Evolutionary conservation across 1,284 basidiomycete genomes (phyloP), one percentile per base, ranked within the genome.

Genomic region (Sporisorium iseilematis-ciliati): DNA sequence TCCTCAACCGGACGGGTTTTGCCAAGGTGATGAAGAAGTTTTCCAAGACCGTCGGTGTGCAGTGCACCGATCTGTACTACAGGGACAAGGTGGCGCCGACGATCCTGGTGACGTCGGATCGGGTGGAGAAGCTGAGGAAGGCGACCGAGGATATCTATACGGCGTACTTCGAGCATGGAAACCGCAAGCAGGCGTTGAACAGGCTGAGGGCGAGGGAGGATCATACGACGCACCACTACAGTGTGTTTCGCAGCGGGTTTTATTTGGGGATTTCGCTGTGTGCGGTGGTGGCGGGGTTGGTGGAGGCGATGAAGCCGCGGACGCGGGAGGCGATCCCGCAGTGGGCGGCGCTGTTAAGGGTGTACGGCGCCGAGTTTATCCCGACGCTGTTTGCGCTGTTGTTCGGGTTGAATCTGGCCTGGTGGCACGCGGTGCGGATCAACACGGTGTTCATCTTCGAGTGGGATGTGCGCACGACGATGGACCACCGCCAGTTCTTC

Each of bases 361-460:
- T 95, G n/a, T 98, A 97, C 81, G 91, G 89, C 1, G 89, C 91
- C 2, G 86, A 95, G 33, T 87, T 91, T 56, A 86, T 97, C 3
- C 94, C 94, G 0, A 88, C 91, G 2, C 74, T 96, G 7, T 93
- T 97, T 82, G 88, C 90, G 0, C 80, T 95, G 35, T 87, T 97
- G 0, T 90, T 97, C 50, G 92, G 83, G 0, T 52, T 93, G 45
- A 96, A 98, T 83, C 79, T 97, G 11, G 80, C 91, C 18, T 92
- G 91, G 0, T 97, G 93, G 92, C 88, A 90, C 0, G 85, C 86
- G 1, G 88, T 90, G 4, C 88, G 92, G 48, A 93, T 97, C 82
- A 97, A 96, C 84, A 94, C 94, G 73, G 89, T 90, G 21, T 96
- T 97, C 85, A 95, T 97, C 56, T 95, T 97, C 79, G 82, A 85